Percentiles rank a stretch among this genome's conserved stretches.
These are phyloP conservation scores for Digitaria exilis DNA, from an alignment of 202 grass and related monocot genomes.

Conservation along the genomic window DNA sequence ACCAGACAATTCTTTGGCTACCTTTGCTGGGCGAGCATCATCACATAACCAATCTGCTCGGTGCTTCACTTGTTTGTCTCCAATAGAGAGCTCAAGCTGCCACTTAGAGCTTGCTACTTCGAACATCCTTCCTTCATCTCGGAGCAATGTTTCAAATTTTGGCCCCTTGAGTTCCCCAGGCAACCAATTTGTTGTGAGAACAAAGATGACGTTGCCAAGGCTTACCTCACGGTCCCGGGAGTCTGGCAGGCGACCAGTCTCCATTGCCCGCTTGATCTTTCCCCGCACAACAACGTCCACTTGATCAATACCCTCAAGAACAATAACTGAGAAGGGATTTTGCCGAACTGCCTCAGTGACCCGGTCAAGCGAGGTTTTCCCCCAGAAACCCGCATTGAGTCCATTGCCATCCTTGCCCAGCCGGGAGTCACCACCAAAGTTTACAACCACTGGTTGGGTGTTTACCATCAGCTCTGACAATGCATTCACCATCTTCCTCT, in stretches of 20 bases:
- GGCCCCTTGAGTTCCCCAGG: slow-evolving; percentile 59
- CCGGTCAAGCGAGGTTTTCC: slow-evolving; percentile 73
- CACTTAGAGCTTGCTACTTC: slow-evolving; percentile 55
- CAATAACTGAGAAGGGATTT: slow-evolving; percentile 80
- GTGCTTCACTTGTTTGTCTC: slow-evolving; percentile 63
- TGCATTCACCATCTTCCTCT: slow-evolving; percentile 77
- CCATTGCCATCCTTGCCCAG: slow-evolving; percentile 37
- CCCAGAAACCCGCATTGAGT: slow-evolving; percentile 56
- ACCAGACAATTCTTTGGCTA: slow-evolving; percentile 62
- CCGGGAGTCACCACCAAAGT: slow-evolving; percentile 47
- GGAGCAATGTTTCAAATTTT: slow-evolving; percentile 53
- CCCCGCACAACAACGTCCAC: slow-evolving; percentile 64
- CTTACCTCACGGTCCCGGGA: slow-evolving; percentile 83
- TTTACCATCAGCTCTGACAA: slow-evolving; percentile 77
- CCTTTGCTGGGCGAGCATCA: slow-evolving; percentile 55
- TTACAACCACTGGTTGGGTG: slow-evolving; percentile 54
- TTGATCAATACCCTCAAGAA: slow-evolving; percentile 86
- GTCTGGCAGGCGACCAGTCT: slow-evolving; percentile 78
- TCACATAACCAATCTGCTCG: slow-evolving; percentile 73
- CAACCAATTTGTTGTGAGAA: slow-evolving; percentile 80
- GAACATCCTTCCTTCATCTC: slow-evolving; percentile 67
- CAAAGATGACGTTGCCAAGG: slow-evolving; percentile 83
- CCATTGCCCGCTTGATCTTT: slow-evolving; percentile 86
- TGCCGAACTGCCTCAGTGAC: slow-evolving; percentile 80
- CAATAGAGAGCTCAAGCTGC: slow-evolving; percentile 74